Percentiles rank a stretch among this genome's conserved stretches.
phyloP scores from a whole-genome alignment of 2,329 filamentous ascomycete genomes.

The Whalleya microplaca region DNA sequence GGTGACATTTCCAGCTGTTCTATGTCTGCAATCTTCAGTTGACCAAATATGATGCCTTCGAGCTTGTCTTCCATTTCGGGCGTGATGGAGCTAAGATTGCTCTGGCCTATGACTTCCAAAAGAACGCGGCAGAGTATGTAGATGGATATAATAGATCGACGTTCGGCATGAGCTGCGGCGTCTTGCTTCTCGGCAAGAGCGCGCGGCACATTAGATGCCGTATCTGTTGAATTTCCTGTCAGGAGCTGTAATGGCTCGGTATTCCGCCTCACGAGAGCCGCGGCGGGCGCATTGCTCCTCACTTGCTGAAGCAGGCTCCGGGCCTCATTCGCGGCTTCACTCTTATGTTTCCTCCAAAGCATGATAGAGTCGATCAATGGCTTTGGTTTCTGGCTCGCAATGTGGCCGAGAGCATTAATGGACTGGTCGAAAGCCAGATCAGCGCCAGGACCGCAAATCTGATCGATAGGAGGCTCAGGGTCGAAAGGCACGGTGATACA shows the following conservation, averaged over 20 bases:
- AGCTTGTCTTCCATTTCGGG: conserved; percentile 92
- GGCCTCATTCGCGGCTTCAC: conserved; percentile 79
- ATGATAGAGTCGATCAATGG: conserved; percentile 96
- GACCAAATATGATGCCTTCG: conserved; percentile 95
- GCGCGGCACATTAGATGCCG: conserved; percentile 39
- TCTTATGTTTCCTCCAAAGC: conserved; percentile 96
- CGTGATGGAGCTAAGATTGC: conserved; percentile 79
- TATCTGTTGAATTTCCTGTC: conserved; percentile 37
- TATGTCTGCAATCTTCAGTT: conserved; percentile 85
- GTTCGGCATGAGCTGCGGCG: conserved; percentile 78
- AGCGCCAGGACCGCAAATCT: conserved; percentile 86
- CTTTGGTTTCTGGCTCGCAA: conserved; percentile 91
- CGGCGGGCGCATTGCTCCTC: conserved; percentile 44
- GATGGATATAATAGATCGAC: conserved; percentile 90
- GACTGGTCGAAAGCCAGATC: conserved; percentile 92
- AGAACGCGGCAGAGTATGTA: conserved; percentile 94
- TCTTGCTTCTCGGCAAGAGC: conserved; percentile 63
- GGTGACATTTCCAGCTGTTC: conserved; percentile 79
- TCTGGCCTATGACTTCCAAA: conserved; percentile 92
- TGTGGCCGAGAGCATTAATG: conserved; percentile 90
- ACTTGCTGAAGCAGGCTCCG: conserved; percentile 60
- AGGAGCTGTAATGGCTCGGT: conserved; percentile 67
- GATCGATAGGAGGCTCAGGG: conserved; percentile 81
- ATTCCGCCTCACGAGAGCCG: conserved; percentile 68
- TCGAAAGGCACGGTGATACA: conserved; percentile 81